Evolutionary conservation across 2,329 filamentous ascomycete genomes (phyloP), one percentile per base, ranked within the genome.

Genomic region (Xylariaceae sp.): DNA sequence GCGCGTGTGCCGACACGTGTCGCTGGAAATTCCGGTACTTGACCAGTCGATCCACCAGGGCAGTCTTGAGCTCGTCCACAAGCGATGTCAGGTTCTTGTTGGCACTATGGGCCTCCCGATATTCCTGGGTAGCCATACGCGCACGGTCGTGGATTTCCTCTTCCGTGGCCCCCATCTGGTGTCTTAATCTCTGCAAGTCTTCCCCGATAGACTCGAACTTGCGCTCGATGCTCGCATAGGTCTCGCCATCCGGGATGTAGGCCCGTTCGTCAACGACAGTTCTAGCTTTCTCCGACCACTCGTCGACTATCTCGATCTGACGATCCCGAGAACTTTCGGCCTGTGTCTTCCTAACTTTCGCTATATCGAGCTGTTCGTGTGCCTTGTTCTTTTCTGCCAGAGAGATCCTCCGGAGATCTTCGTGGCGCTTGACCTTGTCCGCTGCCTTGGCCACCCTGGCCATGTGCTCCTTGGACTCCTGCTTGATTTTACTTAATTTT

Each of bases 1-100:
- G 80, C 29, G 92, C 85, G 35, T 83, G 77, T n/a, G 82, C 77
- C 23, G 88, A 90, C 50, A 98, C 95, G 46, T 80, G 76, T 17
- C 79, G 74, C 49, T 90, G 83, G 59, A 98, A 96, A 32, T 73
- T 68, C 36, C 76, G 70, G 83, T 88, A 98, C 47, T 87, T 79
- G 18, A 70, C 64, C 36, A 84, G 72, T 12, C 92, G 84, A 36
- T 81, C 65, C 8, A 65, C 60, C 25, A 94, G 73, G 1, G 87
- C 77, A 19, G 67, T 50, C 46, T 73, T 72, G 23, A 80, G 55
- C 0, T 58, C 49, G 11, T 53, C 42, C 19, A 66, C 56, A 5
- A 68, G 56, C 19, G 56, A 50, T 13, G 53, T 48, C 30, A 72
- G 63, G 16, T 65, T 67, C 33, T 62, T 53, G 36, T 68, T 64